Base-by-base conservation (phyloP, 73 alveolate species). In the Tetrahymena borealis region DNA sequence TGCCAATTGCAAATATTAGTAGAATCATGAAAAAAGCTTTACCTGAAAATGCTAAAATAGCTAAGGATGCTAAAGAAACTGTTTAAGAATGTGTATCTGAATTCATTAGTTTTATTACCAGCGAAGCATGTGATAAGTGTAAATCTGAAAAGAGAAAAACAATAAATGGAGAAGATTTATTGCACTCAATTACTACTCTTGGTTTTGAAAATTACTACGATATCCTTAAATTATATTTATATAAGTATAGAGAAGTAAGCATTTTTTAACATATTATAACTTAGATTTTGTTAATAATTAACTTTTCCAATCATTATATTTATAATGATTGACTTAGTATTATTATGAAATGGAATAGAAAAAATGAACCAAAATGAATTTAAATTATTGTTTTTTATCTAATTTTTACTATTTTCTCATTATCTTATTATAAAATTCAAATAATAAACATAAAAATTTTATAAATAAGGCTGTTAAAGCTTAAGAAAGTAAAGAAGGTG, bases 81-180 rank as follows among this genome's bases (percentile, higher is more conserved):
- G 98, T 98, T 32, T 97, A 98, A 94, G 99, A 97, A 92, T 98
- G 99, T 91, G 99, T 98, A 31, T 94, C 99, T 38, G 99, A 98
- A 78, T 95, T 92, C 39, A 91, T 92, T 43, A 78, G 94, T 39
- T 93, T 92, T 90, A 93, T 92, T 40, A 97, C 96, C 7, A 93
- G 97, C 91, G 98, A 96, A 92, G 99, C 99, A 11, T 95, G 99
- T 93, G 99, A 98, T 78, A 98, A 97, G 94, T 98, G 99, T 94
- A 94, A 92, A 40, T 92, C 94, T 78, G 99, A 98, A 42, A 98
- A 98, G 95, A 96, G 99, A 77, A 98, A 98, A 94, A 98, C 99
- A 20, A 98, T 98, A 90, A 98, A 97, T 93, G 99, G 99, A 39
- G 99, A 98, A 77, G 99, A 98, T 93, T 92, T 98, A 35, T 90